Evolutionary conservation across 2,329 filamentous ascomycete species (phyloP).

Genomic region (Cytospora schulzeri): DNA sequence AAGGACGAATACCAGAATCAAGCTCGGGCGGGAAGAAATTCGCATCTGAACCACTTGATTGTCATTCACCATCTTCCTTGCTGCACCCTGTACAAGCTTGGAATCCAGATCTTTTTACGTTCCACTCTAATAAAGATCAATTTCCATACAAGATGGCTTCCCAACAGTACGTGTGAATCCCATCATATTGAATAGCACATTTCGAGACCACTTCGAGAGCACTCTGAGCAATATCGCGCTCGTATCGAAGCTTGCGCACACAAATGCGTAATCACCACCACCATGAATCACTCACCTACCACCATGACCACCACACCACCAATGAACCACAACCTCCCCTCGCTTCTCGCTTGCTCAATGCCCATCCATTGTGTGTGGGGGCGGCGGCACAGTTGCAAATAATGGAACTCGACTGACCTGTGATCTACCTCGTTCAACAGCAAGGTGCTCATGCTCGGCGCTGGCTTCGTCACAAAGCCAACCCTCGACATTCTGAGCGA

Average conservation of each 20-base stretch:
- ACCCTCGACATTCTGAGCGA: conserved; percentile 65
- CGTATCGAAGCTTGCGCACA: conserved; percentile 4
- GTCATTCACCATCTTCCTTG: neutral
- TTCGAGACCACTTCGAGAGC: too few species aligned
- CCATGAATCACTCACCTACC: too few species aligned
- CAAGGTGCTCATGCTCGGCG: conserved; percentile 50
- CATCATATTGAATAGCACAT: too few species aligned
- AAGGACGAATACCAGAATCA: too few species aligned
- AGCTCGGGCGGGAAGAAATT: too few species aligned
- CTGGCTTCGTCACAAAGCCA: conserved; percentile 63
- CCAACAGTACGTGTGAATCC: conserved; percentile 24
- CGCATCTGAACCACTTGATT: neutral
- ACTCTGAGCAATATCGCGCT: neutral
- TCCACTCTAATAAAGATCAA: conserved; percentile 8
- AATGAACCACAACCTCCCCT: neutral
- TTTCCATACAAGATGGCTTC: conserved; percentile 24
- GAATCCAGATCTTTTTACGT: conserved; percentile 9
- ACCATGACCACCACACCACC: too few species aligned
- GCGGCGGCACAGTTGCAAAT: neutral
- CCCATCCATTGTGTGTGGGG: too few species aligned
- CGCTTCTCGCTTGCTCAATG: neutral
- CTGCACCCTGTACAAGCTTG: neutral
- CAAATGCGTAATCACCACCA: conserved; percentile 4
- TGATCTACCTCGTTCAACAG: conserved; percentile 26
- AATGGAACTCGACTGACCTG: conserved; percentile 14